These are phyloP conservation scores for Chaetomium cochliodes DNA, from an alignment of 495 filamentous ascomycete species.

Conservation along the genomic window DNA sequence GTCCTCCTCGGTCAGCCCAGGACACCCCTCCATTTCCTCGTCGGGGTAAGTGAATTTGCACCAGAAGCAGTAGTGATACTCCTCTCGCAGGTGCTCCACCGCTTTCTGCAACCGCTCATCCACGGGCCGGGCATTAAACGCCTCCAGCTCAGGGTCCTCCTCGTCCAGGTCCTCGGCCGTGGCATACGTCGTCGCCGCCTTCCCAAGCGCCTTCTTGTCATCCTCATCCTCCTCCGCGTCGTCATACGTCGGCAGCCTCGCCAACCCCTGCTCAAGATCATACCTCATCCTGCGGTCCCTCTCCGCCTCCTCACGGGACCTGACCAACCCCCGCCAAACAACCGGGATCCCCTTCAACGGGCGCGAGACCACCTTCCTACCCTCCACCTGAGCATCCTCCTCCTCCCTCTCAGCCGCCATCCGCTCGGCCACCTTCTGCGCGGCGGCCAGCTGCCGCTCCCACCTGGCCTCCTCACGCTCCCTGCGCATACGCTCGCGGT, in stretches of 20 bases:
- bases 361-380: constrained; percentile 32
- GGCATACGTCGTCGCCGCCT: constrained; percentile 40
- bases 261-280: constrained; percentile 57
- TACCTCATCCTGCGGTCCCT: constrained; percentile 64
- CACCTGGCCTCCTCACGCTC: constrained; percentile 69
- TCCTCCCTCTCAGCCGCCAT: constrained; percentile 55
- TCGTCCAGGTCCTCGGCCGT: constrained; percentile 72
- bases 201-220: constrained; percentile 48
- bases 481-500: constrained; percentile 66
- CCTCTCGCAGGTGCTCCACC: constrained; percentile 65
- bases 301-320: constrained; percentile 67
- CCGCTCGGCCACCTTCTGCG: constrained; percentile 78
- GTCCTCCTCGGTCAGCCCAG: constrained; percentile 86
- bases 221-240: constrained; percentile 55
- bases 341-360: constrained; percentile 66
- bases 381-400: not conserved
- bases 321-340: constrained; percentile 73
- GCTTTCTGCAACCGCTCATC: constrained; percentile 63
- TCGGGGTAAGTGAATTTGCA: constrained; percentile 80
- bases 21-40: constrained; percentile 79
- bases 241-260: constrained; percentile 51
- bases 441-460: constrained; percentile 66
- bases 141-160: constrained; percentile 82
- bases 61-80: constrained; percentile 90
- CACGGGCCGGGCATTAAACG: constrained; percentile 67